Evolutionary conservation across 768 basidiomycete species (phyloP).

Genomic region (Tricholoma matsutake): DNA sequence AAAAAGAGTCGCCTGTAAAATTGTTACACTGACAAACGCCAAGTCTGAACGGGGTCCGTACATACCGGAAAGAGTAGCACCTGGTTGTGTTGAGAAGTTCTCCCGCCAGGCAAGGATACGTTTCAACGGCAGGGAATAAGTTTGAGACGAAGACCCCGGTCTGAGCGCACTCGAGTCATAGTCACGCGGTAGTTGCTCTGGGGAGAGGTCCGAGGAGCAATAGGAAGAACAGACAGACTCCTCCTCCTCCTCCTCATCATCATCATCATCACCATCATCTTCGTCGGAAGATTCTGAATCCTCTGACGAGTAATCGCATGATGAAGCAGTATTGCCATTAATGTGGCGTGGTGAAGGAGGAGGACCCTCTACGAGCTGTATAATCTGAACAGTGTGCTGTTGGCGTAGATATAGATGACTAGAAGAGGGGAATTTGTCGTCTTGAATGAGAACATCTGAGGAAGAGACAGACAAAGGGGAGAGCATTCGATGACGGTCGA

Average conservation of each 20-base stretch:
- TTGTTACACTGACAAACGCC: conserved; percentile 2
- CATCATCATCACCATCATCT: conserved; percentile 37
- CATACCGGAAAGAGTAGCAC: conserved; percentile 40
- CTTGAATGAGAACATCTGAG: conserved; percentile 25
- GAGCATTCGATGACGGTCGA: conserved; percentile 20
- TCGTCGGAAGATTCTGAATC: conserved; percentile 38
- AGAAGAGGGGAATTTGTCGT: conserved; percentile 31
- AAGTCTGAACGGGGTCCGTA: conserved; percentile 4
- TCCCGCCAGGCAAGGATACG: conserved; percentile 75
- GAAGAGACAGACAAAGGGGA: conserved; percentile 14
- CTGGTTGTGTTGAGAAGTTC: conserved; percentile 44
- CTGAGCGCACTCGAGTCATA: conserved; percentile 6
- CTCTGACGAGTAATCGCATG: conserved; percentile 36
- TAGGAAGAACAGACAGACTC: conserved; percentile 59
- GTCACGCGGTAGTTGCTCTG: conserved; percentile 25
- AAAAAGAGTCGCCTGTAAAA: conserved; percentile 25
- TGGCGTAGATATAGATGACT: conserved; percentile 45
- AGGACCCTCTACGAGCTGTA: conserved; percentile 68
- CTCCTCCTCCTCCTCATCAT: conserved; percentile 28
- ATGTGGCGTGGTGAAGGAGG: conserved; percentile 52
- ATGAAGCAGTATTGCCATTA: conserved; percentile 33
- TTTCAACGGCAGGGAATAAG: conserved; percentile 53
- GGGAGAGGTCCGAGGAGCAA: conserved; percentile 62
- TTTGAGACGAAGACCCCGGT: conserved; percentile 39
- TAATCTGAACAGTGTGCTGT: conserved; percentile 58